Evolutionary conservation across 768 basidiomycete genomes (phyloP).

Genomic region (Russula vinacea): DNA sequence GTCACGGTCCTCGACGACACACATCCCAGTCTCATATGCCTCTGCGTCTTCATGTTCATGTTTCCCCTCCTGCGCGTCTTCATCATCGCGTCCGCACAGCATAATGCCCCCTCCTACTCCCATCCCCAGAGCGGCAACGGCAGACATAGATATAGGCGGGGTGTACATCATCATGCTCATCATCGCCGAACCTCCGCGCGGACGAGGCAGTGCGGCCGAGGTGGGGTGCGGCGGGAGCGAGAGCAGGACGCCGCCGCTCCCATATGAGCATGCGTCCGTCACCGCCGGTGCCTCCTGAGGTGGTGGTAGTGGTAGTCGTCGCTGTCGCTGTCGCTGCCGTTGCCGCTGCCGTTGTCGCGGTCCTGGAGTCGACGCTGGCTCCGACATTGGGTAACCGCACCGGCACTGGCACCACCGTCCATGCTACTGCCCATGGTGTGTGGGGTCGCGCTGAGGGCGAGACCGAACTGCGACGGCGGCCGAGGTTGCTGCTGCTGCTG

Average conservation of each 20-base stretch:
- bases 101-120: neutral
- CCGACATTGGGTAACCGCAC: neutral
- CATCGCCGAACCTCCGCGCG: neutral
- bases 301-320: too few relatives aligned
- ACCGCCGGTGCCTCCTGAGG: neutral
- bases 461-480: neutral
- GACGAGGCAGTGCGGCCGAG: neutral
- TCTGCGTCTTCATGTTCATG: neutral
- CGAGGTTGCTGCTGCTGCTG: neutral
- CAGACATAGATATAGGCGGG: neutral
- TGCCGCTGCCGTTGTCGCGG: neutral
- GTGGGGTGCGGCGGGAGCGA: neutral
- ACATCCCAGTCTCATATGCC: neutral
- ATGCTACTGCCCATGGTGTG: neutral
- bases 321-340: neutral
- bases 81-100: neutral
- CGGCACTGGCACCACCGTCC: too few relatives aligned
- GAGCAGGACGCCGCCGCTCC: neutral
- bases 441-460: neutral
- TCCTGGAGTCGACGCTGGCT: neutral
- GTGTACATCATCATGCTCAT: neutral
- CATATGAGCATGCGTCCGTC: neutral
- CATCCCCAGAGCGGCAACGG: neutral
- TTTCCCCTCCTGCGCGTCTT: too few relatives aligned
- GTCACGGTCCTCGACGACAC: neutral